A percentile compares a stretch with the other conserved stretches of the same genome.
Conservation (phyloP, 164 flowering plant genomes). For the Macadamia tetraphylla region DNA sequence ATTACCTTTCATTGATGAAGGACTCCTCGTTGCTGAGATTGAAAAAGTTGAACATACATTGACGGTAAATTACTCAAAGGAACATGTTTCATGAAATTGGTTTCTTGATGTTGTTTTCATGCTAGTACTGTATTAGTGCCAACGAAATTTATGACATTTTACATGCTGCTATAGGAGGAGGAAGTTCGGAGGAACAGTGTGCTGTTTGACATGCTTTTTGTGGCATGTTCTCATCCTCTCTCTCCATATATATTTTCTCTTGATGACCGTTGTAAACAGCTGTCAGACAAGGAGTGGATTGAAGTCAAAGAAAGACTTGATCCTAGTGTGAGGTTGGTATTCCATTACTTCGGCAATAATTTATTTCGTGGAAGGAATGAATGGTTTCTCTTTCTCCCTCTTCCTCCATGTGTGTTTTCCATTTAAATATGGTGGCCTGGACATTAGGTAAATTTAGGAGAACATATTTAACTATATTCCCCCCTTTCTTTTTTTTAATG, state of each 20-base stretch:
- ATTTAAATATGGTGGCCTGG: too few species aligned
- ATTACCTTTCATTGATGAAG: conserved; percentile 94
- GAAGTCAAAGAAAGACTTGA: conserved; percentile 57
- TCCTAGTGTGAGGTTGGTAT: conserved; percentile 72
- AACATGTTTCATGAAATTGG: neutral
- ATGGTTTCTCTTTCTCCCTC: too few species aligned
- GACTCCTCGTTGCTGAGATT: conserved; percentile 79
- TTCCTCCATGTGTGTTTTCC: too few species aligned
- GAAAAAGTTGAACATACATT: conserved; percentile 69
- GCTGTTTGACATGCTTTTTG: conserved; percentile 86
- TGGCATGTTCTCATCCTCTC: conserved; percentile 65
- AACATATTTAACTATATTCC: too few species aligned
- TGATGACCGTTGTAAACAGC: conserved; percentile 58
- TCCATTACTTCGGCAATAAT: neutral
- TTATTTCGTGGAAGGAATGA: too few species aligned
- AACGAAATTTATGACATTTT: neutral
- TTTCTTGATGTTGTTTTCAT: neutral
- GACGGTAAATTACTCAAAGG: conserved; percentile 42
- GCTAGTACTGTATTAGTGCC: neutral
- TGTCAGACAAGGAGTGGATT: conserved; percentile 47
- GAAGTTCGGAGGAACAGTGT: conserved; percentile 82
- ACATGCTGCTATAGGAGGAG: conserved; percentile 50
- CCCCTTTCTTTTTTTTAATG: too few species aligned
- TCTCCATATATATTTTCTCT: conserved; percentile 84
- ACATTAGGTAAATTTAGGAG: too few species aligned